These are phyloP conservation scores for Acrocalymma vagum DNA, from an alignment of 2,329 filamentous ascomycete species.

Conservation along the genomic window DNA sequence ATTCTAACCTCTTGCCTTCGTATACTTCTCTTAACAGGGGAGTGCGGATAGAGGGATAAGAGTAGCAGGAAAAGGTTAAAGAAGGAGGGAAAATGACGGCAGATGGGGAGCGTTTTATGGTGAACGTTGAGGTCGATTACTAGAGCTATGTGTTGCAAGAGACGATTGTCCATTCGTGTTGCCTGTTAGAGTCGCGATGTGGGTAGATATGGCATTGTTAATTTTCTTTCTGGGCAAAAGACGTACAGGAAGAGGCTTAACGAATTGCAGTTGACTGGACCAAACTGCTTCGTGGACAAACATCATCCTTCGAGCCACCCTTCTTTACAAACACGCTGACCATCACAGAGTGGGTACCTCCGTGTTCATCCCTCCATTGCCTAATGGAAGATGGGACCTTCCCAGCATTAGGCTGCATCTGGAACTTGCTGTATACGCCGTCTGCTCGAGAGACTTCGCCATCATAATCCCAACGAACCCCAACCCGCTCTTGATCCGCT, in stretches of 20 bases:
- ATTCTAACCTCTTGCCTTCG: no score
- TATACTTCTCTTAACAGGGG: no score
- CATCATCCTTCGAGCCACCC: no score
- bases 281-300: no score
- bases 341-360: conserved; percentile 41
- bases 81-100: conserved; percentile 11
- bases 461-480: conserved; percentile 11
- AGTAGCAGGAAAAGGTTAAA: conserved; percentile 14
- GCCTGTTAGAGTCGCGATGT: no score
- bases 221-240: no score
- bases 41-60: conserved; percentile 9
- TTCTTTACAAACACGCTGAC: no score
- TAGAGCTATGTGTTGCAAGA: no score
- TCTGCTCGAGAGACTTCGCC: conserved; percentile 8
- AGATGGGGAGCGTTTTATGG: conserved; percentile 13
- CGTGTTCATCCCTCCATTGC: conserved; percentile 35
- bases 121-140: conserved; percentile 13
- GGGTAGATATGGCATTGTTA: no score
- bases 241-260: no score
- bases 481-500: conserved; percentile 7
- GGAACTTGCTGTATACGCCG: conserved; percentile 27
- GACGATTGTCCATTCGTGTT: no score
- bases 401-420: conserved; percentile 38
- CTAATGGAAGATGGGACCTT: conserved; percentile 34
- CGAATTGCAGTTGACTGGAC: no score